A percentile compares a stretch with the other conserved stretches of the same genome.
Conservation (phyloP, 495 filamentous ascomycete species). For the Hyphodiscus hymeniophilus region DNA sequence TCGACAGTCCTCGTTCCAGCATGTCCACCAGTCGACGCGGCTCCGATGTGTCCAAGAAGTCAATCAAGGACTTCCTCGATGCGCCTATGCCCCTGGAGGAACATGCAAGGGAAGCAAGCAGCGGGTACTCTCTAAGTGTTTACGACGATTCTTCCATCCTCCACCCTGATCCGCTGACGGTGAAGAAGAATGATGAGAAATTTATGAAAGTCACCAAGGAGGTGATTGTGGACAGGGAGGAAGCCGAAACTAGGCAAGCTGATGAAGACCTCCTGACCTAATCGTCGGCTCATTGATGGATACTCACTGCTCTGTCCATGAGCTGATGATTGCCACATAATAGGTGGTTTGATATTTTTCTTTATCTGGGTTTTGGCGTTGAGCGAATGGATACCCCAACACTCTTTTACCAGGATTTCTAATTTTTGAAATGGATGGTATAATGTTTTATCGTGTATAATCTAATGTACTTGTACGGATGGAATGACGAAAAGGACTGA, state of each 20-base stretch:
- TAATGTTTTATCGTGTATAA: too few relatives aligned
- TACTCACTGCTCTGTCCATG: too few relatives aligned
- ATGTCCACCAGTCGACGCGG: background rate
- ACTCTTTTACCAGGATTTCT: too few relatives aligned
- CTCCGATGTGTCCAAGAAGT: slow-evolving; percentile 4
- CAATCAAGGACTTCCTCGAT: slow-evolving; percentile 11
- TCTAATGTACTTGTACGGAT: too few relatives aligned
- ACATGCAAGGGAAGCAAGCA: slow-evolving; percentile 3
- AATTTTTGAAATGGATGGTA: too few relatives aligned
- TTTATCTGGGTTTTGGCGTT: too few relatives aligned
- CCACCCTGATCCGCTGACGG: slow-evolving; percentile 7
- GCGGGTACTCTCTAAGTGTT: slow-evolving; percentile 2
- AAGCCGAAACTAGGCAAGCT: background rate
- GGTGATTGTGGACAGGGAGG: slow-evolving; percentile 11
- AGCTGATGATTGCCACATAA: too few relatives aligned
- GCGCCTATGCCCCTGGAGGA: slow-evolving; percentile 1
- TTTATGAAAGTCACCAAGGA: slow-evolving; percentile 12
- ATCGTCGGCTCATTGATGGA: too few relatives aligned
- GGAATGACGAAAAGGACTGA: too few relatives aligned
- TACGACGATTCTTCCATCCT: slow-evolving; percentile 1
- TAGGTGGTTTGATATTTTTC: too few relatives aligned
- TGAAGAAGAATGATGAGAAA: slow-evolving; percentile 1
- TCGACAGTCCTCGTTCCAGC: slow-evolving; percentile 3
- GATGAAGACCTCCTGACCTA: slow-evolving; percentile 8
- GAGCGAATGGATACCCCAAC: too few relatives aligned